A percentile compares a stretch with the other conserved stretches of the same genome.
Conservation (phyloP, 371 early-diverging fungal genomes). For the Chytridiales sp. region DNA sequence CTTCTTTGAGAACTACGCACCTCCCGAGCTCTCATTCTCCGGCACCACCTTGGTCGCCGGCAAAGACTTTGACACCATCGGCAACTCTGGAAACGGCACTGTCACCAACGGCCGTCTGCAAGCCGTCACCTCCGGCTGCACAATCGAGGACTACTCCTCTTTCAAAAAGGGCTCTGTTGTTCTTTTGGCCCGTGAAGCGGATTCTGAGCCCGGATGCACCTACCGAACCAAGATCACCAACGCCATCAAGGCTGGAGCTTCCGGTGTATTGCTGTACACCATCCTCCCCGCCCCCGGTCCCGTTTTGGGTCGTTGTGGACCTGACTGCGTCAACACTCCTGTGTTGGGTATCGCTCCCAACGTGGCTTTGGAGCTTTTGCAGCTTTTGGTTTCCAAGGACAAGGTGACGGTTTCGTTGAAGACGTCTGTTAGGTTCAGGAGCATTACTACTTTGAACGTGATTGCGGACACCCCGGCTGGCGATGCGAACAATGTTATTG, state of each 20-base stretch:
- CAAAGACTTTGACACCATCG: conserved; percentile 15
- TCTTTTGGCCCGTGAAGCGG: conserved; percentile 13
- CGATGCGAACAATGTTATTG: conserved; percentile 14
- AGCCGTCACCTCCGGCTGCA: conserved; percentile 17
- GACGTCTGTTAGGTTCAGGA: conserved; percentile 1
- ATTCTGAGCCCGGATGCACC: conserved; percentile 3
- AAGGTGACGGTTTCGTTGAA: conserved; percentile 13
- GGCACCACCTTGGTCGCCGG: not conserved
- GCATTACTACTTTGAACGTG: conserved; percentile 25
- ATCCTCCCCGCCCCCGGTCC: conserved; percentile 6
- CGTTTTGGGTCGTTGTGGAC: not conserved
- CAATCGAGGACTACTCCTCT: conserved; percentile 14
- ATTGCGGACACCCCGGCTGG: conserved; percentile 29
- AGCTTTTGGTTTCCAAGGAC: conserved; percentile 5
- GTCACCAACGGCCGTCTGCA: not conserved
- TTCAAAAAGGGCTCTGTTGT: conserved; percentile 15
- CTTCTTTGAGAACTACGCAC: conserved; percentile 12
- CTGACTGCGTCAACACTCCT: conserved; percentile 11
- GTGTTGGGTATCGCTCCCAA: conserved; percentile 22
- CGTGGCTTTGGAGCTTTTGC: conserved; percentile 21
- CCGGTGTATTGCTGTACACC: conserved; percentile 20
- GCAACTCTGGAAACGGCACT: conserved; percentile 14
- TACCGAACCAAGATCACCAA: conserved; percentile 21
- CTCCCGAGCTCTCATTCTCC: conserved; percentile 7
- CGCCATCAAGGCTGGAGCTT: conserved; percentile 17